Conservation (phyloP, 208 protist genomes). For the Trypanosoma vivax region DNA sequence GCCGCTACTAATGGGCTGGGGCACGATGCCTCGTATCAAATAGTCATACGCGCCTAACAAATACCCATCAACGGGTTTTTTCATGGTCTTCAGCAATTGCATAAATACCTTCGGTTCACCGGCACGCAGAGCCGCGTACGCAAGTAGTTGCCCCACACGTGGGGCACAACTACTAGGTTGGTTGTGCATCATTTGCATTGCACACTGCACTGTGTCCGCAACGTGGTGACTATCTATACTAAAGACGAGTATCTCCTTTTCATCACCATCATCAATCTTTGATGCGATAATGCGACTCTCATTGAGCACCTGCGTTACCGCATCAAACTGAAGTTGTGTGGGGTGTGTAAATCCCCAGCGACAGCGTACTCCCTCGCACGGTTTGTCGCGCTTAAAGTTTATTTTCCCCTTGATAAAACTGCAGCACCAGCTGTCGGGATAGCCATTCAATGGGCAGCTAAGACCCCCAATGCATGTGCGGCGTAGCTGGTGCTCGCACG, state of each 20-base stretch:
- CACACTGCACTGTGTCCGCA: conserved; percentile 84
- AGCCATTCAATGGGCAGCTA: conserved; percentile 83
- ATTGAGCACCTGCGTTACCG: conserved; percentile 77
- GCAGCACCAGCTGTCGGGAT: conserved; percentile 85
- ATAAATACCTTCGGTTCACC: conserved; percentile 77
- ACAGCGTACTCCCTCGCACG: conserved; percentile 78
- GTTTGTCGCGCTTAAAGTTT: conserved; percentile 88
- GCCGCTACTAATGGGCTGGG: conserved; percentile 2
- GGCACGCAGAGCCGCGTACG: conserved; percentile 64
- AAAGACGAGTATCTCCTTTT: conserved; percentile 64
- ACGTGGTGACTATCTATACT: conserved; percentile 71
- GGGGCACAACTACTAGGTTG: conserved; percentile 55
- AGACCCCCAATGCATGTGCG: conserved; percentile 77
- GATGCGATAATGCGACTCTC: conserved; percentile 71
- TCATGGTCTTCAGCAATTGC: conserved; percentile 88
- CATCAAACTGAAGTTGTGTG: conserved; percentile 73
- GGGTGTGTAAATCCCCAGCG: conserved; percentile 85
- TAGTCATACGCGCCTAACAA: conserved; percentile 76
- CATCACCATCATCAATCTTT: conserved; percentile 71
- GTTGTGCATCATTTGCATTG: conserved; percentile 81
- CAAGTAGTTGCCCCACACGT: conserved; percentile 74
- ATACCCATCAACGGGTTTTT: conserved; percentile 83
- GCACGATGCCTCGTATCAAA: conserved; percentile 53
- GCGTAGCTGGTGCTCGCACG: conserved; percentile 84
- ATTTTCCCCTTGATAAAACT: conserved; percentile 90